Conservation (phyloP, 2,329 filamentous ascomycete species). For the Stylonectria norvegica region DNA sequence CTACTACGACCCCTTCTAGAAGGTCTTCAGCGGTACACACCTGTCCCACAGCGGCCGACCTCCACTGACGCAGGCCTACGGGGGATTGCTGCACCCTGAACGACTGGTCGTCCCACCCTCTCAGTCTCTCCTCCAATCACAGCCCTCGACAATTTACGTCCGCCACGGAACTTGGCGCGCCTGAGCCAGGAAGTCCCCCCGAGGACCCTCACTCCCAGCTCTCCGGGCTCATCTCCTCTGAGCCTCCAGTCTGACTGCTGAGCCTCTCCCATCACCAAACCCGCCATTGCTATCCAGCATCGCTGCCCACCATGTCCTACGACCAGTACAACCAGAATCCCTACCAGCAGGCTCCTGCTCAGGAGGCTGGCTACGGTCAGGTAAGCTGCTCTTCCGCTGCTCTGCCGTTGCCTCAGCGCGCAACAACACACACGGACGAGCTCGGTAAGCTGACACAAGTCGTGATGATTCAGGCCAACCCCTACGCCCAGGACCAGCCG, state of each 20-base stretch:
- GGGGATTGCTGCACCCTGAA: too few species aligned
- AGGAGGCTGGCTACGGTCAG: constrained; percentile 46
- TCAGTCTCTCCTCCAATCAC: too few species aligned
- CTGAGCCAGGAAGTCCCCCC: too few species aligned
- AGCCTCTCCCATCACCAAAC: constrained; percentile 16
- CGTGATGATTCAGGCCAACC: constrained; percentile 22
- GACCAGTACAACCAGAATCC: constrained; percentile 62
- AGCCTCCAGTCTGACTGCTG: too few species aligned
- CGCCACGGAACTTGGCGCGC: too few species aligned
- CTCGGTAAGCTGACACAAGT: constrained; percentile 19
- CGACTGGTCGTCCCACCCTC: too few species aligned
- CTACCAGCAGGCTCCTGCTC: constrained; percentile 53
- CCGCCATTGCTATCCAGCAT: constrained; percentile 21
- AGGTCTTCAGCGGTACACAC: too few species aligned
- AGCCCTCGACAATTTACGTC: too few species aligned
- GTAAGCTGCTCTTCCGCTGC: constrained; percentile 34
- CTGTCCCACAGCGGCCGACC: too few species aligned
- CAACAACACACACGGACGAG: too few species aligned
- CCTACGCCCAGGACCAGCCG: constrained; percentile 28
- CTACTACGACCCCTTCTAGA: too few species aligned
- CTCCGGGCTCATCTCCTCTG: constrained; percentile 19
- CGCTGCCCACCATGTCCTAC: constrained; percentile 53
- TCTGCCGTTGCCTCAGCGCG: not conserved
- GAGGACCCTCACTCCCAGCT: constrained; percentile 12
- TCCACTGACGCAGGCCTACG: too few species aligned